These are phyloP conservation scores for Coemansia sp. DNA, from an alignment of 192 early-diverging fungal genomes.

Conservation along the genomic window DNA sequence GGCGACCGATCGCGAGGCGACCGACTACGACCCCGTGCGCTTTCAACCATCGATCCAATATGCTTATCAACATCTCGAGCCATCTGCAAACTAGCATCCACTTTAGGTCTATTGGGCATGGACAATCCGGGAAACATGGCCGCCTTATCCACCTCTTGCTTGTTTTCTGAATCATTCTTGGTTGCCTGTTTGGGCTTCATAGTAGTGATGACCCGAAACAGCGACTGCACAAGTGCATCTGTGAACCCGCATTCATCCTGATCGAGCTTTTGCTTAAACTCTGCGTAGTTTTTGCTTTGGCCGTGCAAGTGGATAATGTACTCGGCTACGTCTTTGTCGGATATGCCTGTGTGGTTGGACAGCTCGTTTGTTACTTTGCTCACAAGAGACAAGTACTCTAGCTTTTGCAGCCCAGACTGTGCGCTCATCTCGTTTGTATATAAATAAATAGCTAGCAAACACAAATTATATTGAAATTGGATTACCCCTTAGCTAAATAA, in stretches of 20 bases:
- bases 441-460: no score
- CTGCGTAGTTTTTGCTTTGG: slow-evolving; percentile 58
- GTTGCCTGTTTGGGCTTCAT: slow-evolving; percentile 64
- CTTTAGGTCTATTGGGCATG: slow-evolving; percentile 23
- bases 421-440: neutral
- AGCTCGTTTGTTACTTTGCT: slow-evolving; percentile 89
- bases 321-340: slow-evolving; percentile 89
- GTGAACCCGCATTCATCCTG: slow-evolving; percentile 81
- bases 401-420: slow-evolving; percentile 59
- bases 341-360: slow-evolving; percentile 86
- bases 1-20: slow-evolving; percentile 33
- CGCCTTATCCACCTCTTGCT: slow-evolving; percentile 59
- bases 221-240: slow-evolving; percentile 73
- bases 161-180: neutral
- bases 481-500: no score
- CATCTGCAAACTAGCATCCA: slow-evolving; percentile 26
- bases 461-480: no score
- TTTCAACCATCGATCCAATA: slow-evolving; percentile 32
- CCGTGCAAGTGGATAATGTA: slow-evolving; percentile 88
- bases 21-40: slow-evolving; percentile 25
- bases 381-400: slow-evolving; percentile 88
- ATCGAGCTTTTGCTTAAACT: slow-evolving; percentile 69
- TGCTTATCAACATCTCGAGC: slow-evolving; percentile 38
- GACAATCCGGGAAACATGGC: slow-evolving; percentile 80
- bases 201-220: slow-evolving; percentile 87